Evolutionary conservation across 768 basidiomycete genomes (phyloP), one percentile per base, ranked within the genome.

Genomic region (Daedaleopsis sinensis): DNA sequence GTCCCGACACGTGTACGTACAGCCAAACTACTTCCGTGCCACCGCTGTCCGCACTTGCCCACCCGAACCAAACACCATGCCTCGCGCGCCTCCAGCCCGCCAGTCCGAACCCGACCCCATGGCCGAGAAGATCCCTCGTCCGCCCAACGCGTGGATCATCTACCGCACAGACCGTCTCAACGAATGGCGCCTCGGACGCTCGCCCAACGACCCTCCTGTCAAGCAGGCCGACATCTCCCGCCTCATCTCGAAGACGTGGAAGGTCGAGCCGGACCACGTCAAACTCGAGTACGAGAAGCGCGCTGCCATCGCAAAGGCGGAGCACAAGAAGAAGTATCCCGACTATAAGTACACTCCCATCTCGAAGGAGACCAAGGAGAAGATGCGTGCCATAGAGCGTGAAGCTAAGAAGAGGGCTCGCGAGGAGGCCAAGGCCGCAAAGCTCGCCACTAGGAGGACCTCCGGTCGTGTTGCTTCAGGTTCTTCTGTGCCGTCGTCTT

Each of bases 331-430:
- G 37, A 36, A 24, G 56, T 71, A 71, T 48, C 73, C 73, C 1
- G 59, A 53, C 38, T 74, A 72, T 59, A 68, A 70, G 50, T 73
- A 68, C 56, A 50, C 65, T 11, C 72, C 72, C 10, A 58, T 55
- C 56, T 65, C 65, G 52, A 68, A 67, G 52, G 66, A 63, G 27
- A 58, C 67, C 21, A 69, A 68, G 50, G 61, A 58, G 1, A 50
- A 36, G 18, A 23, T 36, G 16, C 32, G 39, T 2, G 55, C 59
- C 18, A 54, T 57, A 60, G 50, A 64, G 57, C 42, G 52, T 39
- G 48, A 10, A 42, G 60, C 55, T 39, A 59, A 59, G 59, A 58
- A 55, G 59, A 23, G 47, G 27, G 59, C 23, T n/a, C 44, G 57
- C 21, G 62, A 61, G 38, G 55, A 50, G 15, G 36, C 46, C 3